phyloP scores from a whole-genome alignment of 2,329 filamentous ascomycete species.

The Tolypocladium album region DNA sequence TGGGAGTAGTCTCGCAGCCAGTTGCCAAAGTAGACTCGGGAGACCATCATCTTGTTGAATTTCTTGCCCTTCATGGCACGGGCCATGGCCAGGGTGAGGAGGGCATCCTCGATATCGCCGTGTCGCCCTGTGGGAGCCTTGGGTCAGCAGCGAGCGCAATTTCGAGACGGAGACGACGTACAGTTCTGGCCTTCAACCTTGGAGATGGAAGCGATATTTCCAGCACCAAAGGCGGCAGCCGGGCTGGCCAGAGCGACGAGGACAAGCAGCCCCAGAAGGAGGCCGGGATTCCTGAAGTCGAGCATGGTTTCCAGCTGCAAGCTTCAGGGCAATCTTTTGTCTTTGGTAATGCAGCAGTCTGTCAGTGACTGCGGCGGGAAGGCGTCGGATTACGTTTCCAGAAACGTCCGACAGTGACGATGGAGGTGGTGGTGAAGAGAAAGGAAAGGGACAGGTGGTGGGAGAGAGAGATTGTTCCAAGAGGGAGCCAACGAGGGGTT shows the following conservation, averaged over 20 bases:
- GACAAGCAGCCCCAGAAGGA: slow-evolving; percentile 45
- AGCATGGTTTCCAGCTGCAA: slow-evolving; percentile 27
- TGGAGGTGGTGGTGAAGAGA: neutral
- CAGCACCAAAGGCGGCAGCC: slow-evolving; percentile 71
- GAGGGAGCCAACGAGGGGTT: neutral
- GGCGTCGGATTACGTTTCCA: neutral
- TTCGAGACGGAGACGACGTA: slow-evolving; percentile 22
- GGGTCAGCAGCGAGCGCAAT: neutral
- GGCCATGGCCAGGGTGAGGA: slow-evolving; percentile 58
- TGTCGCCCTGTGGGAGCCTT: slow-evolving; percentile 50
- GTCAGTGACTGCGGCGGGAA: neutral
- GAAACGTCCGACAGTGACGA: neutral
- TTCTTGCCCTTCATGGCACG: slow-evolving; percentile 54
- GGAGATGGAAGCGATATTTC: slow-evolving; percentile 75
- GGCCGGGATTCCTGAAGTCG: slow-evolving; percentile 34
- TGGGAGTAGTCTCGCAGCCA: slow-evolving; percentile 92
- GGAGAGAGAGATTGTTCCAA: neutral
- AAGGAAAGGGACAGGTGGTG: neutral
- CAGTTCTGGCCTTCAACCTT: slow-evolving; percentile 78
- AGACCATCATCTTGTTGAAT: slow-evolving; percentile 79
- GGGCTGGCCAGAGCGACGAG: slow-evolving; percentile 59
- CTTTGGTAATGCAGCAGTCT: neutral
- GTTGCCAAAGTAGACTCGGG: slow-evolving; percentile 91
- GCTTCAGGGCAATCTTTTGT: neutral
- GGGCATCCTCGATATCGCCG: slow-evolving; percentile 86